Percentiles rank a stretch among this genome's conserved stretches.
phyloP scores from a whole-genome alignment of 306 rosid species.

The Ormosia semicastrata region DNA sequence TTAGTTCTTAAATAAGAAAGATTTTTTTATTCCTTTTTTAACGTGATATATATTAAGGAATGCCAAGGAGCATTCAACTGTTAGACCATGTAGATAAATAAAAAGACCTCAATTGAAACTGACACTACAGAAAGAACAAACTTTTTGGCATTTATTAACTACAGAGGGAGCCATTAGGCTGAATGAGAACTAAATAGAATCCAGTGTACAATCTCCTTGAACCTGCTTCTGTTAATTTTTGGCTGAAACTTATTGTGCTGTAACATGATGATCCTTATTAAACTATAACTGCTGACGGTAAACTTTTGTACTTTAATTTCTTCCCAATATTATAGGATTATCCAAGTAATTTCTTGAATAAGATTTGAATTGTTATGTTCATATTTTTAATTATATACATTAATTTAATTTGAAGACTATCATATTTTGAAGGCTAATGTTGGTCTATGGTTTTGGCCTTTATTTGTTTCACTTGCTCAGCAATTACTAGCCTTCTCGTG shows the following conservation, averaged over 20 bases:
- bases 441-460: neutral
- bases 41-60: neutral
- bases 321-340: neutral
- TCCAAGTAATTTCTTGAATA: neutral
- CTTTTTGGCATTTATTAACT: neutral
- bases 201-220: neutral
- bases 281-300: neutral
- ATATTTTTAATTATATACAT: neutral
- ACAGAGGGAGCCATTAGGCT: neutral
- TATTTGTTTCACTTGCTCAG: neutral
- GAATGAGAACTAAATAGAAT: neutral
- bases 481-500: neutral
- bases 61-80: neutral
- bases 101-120: neutral
- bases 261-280: neutral
- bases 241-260: neutral
- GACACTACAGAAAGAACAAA: neutral
- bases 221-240: neutral
- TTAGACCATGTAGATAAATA: neutral
- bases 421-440: neutral
- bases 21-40: neutral
- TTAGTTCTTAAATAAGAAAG: neutral
- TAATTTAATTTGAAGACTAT: neutral
- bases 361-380: neutral
- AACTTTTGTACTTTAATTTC: neutral